A percentile compares a stretch with the other conserved stretches of the same genome.
Conservation (phyloP, 345 rosid genomes). For the Gossypium raimondii region DNA sequence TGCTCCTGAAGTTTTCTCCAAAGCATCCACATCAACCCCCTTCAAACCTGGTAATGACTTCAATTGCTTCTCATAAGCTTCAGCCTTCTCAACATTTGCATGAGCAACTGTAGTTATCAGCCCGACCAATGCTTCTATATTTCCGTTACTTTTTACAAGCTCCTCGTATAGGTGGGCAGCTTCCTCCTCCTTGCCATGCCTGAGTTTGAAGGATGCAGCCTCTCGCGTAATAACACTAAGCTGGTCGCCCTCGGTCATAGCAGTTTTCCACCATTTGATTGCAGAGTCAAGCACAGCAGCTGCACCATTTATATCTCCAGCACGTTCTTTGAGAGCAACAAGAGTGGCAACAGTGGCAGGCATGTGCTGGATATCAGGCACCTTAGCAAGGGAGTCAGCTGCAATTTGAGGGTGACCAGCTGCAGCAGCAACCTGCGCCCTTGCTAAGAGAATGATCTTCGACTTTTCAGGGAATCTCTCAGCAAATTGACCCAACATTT, state of each 20-base stretch:
- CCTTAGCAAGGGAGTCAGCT: conserved; percentile 71
- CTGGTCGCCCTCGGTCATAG: conserved; percentile 76
- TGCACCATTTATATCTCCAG: conserved; percentile 84
- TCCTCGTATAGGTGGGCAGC: conserved; percentile 80
- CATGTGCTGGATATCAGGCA: conserved; percentile 79
- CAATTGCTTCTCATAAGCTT: conserved; percentile 71
- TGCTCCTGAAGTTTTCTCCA: conserved; percentile 88
- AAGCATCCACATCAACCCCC: conserved; percentile 60
- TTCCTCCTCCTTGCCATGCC: conserved; percentile 78
- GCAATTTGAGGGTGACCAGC: conserved; percentile 79
- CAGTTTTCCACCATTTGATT: conserved; percentile 80
- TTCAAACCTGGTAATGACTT: conserved; percentile 72
- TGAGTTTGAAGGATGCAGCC: conserved; percentile 91
- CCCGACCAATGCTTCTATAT: conserved; percentile 75
- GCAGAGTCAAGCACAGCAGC: conserved; percentile 71
- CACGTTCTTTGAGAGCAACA: conserved; percentile 84
- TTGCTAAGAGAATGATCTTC: conserved; percentile 62
- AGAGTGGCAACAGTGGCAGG: conserved; percentile 93
- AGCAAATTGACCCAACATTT: conserved; percentile 58
- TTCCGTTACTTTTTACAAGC: conserved; percentile 64
- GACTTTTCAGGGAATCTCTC: conserved; percentile 71
- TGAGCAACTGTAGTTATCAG: conserved; percentile 82
- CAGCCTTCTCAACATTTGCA: conserved; percentile 82
- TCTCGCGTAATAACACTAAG: conserved; percentile 71
- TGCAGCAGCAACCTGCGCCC: conserved; percentile 90